Evolutionary conservation across 1,284 basidiomycete species (phyloP), one percentile per base, ranked within the genome.

Genomic region (Ceratobasidium sp.): DNA sequence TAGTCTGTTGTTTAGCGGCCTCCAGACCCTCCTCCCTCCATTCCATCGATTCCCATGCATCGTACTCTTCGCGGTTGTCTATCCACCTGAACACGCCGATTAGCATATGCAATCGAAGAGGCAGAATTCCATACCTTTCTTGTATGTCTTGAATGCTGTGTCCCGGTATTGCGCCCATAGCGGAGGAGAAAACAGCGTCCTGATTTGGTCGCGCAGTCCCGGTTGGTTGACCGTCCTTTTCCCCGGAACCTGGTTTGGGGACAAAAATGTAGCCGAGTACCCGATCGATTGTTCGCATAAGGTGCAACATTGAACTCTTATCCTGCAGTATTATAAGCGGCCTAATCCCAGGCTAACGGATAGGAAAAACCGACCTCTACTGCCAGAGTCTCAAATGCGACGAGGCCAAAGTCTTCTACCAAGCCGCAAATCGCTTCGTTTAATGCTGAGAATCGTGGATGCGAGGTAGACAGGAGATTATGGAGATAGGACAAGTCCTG

Each of bases 321-420:
- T 98, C 96, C 93, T 95, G 81, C 57, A n/a, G 61, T 17, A 70
- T 74, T 48, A 33, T 62, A 64, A 56, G 44, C 70, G 4, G n/a
- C n/a, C n/a, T 42, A 65, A 70, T 28, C 13, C 50, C 23, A 17
- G 42, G 44, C 23, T 15, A 3, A 40, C 38, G 15, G 13, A 56
- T 15, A 0, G 23, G 9, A 28, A 68, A 28, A 46, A 13, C 89
- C 77, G 80, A 94, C 94, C 88, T 98, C 96, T 17, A 98, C 96
- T 0, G 96, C 97, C 0, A 99, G 89, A 0, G 98, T 99, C 86
- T 99, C 97, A 82, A 99, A 99, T 0, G 94, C 94, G 38, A 99
- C 96, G 13, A 99, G 89, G n/a, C 92, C 89, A 84, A 93, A 99
- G 83, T 99, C 97, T 83, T 99, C 96, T 50, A 99, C 91, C 28